Evolutionary conservation across 805 yeast genomes (phyloP).

Genomic region (Yarrowia osloensis): DNA sequence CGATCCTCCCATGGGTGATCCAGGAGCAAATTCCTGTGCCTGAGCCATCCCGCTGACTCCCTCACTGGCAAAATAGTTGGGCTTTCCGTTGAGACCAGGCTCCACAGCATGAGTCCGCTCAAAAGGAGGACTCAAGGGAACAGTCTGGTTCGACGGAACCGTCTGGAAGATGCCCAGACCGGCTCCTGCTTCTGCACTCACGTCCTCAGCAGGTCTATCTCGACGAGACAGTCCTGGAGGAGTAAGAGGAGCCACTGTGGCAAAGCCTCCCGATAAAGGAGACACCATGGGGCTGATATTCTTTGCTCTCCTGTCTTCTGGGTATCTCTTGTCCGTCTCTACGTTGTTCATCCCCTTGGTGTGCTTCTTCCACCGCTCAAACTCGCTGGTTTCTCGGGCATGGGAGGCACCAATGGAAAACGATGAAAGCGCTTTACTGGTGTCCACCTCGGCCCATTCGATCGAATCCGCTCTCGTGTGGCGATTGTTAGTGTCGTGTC

Average conservation of each 20-base stretch:
- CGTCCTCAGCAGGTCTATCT: neutral
- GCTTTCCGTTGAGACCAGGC: neutral
- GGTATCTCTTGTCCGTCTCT: neutral
- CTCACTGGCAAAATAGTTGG: neutral
- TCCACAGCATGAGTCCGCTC: neutral
- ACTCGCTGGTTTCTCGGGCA: neutral
- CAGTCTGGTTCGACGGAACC: neutral
- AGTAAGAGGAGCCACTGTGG: slow-evolving; percentile 1
- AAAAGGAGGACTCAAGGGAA: slow-evolving; percentile 3
- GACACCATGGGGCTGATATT: neutral
- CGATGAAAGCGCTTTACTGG: slow-evolving; percentile 4
- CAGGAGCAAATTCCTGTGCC: neutral
- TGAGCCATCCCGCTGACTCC: neutral
- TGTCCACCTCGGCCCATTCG: slow-evolving; percentile 14
- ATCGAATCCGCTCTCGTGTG: neutral
- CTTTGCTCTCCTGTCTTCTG: neutral
- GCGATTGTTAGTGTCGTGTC: neutral
- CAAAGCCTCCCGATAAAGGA: neutral
- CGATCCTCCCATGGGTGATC: neutral
- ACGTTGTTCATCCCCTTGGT: neutral
- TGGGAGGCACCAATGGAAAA: neutral
- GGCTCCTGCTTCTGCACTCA: neutral
- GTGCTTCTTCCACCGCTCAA: neutral
- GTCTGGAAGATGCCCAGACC: neutral
- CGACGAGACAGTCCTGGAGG: slow-evolving; percentile 10